Percentiles rank a stretch among this genome's conserved stretches.
Evolutionary conservation across 208 protist species (phyloP).

Genomic region (Acanthamoeba healyi): DNA sequence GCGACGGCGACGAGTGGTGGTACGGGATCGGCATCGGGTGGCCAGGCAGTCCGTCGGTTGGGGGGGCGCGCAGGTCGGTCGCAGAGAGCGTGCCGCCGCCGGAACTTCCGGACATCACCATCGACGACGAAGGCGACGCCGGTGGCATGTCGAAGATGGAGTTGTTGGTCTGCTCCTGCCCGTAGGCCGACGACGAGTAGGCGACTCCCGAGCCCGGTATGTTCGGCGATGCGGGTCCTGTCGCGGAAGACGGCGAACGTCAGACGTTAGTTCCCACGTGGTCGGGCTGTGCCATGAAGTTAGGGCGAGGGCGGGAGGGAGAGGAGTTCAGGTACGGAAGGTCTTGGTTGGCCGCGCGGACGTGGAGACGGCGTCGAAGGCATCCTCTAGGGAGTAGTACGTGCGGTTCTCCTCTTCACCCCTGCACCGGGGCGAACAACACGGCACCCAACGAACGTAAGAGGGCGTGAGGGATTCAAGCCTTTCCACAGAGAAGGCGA

Average conservation of each 20-base stretch:
- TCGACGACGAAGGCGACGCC: background rate
- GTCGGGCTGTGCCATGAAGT: too few relatives aligned
- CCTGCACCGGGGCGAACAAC: background rate
- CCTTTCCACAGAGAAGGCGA: too few relatives aligned
- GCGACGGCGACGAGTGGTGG: background rate
- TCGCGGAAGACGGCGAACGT: background rate
- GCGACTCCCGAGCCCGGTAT: background rate
- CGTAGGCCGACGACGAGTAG: background rate
- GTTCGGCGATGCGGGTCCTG: background rate
- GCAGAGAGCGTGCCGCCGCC: background rate
- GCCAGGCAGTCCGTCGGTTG: background rate
- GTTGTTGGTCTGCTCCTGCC: background rate
- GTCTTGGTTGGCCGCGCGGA: background rate
- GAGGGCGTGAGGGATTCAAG: background rate
- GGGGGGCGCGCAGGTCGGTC: background rate
- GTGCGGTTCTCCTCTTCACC: slow-evolving; percentile 33
- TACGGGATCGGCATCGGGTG: background rate
- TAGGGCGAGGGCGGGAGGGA: background rate
- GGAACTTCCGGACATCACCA: too few relatives aligned
- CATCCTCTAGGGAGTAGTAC: slow-evolving; percentile 59
- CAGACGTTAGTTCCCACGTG: too few relatives aligned
- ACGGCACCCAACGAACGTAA: too few relatives aligned
- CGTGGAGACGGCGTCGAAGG: slow-evolving; percentile 32
- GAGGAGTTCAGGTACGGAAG: background rate
- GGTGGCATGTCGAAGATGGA: slow-evolving; percentile 21